Evolutionary conservation across 306 rosid genomes (phyloP).

Genomic region (Acacia acuminata): DNA sequence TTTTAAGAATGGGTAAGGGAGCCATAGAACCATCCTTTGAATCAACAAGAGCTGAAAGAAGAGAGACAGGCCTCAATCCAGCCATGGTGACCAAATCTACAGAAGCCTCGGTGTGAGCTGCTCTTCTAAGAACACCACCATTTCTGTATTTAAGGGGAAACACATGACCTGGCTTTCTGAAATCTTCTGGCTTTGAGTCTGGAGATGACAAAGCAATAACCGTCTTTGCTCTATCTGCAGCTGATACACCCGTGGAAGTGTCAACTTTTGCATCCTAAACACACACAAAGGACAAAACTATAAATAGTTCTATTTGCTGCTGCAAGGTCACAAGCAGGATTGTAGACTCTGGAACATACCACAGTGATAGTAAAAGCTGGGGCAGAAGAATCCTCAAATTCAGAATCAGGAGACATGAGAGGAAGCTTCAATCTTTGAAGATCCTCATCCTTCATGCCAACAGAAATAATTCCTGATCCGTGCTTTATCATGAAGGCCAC

Average conservation of each 20-base stretch:
- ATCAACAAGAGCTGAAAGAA: conserved; percentile 71
- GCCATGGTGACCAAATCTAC: conserved; percentile 74
- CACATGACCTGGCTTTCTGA: conserved; percentile 83
- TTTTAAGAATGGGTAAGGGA: conserved; percentile 55
- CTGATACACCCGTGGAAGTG: conserved; percentile 77
- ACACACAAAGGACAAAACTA: neutral
- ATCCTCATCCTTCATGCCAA: conserved; percentile 80
- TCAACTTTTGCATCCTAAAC: conserved; percentile 74
- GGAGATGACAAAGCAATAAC: conserved; percentile 61
- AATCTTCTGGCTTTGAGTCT: conserved; percentile 62
- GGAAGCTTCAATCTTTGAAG: conserved; percentile 81
- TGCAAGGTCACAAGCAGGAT: neutral
- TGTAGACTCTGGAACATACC: conserved; percentile 41
- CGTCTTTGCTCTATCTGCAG: conserved; percentile 79
- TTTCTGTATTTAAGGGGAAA: conserved; percentile 79
- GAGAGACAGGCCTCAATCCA: conserved; percentile 66
- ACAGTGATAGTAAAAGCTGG: conserved; percentile 89
- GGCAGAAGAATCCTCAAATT: conserved; percentile 72
- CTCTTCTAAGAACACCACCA: conserved; percentile 85
- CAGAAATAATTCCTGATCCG: conserved; percentile 84
- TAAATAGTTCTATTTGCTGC: neutral
- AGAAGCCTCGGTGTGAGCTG: conserved; percentile 91
- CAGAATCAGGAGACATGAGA: conserved; percentile 71
- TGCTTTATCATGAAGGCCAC: conserved; percentile 73
- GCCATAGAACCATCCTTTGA: conserved; percentile 68